Percentiles rank a stretch among this genome's conserved stretches.
phyloP scores from a whole-genome alignment of 23 red algal genomes.

The Chondrus crispus region DNA sequence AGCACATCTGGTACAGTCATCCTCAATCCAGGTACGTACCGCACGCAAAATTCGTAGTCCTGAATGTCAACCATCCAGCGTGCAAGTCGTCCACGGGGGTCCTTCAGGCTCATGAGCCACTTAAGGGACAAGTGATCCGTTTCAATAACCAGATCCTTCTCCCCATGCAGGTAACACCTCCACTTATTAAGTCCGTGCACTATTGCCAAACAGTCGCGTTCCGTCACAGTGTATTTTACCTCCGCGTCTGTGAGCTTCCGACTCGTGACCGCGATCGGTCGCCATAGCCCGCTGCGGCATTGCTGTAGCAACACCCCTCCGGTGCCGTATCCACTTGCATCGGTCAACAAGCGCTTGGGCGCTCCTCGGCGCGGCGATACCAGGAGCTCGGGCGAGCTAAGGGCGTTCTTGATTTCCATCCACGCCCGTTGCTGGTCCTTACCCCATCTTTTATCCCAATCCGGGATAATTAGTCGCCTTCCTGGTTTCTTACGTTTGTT shows the following conservation, averaged over 20 bases:
- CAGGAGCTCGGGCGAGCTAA: neutral
- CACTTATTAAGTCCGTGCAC: neutral
- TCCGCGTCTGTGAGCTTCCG: neutral
- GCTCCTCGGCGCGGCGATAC: neutral
- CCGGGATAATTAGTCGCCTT: neutral
- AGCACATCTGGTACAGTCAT: neutral
- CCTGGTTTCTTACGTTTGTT: neutral
- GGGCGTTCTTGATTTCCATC: neutral
- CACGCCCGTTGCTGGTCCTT: neutral
- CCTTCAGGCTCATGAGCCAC: neutral
- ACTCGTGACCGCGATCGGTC: neutral
- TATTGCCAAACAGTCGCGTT: neutral
- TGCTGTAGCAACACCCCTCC: neutral
- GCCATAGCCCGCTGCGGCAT: neutral
- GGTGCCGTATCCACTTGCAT: neutral
- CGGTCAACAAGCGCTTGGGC: neutral
- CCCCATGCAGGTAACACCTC: neutral
- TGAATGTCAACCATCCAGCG: neutral
- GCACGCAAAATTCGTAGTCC: neutral
- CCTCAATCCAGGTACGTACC: neutral
- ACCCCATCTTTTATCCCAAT: neutral
- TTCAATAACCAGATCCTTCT: neutral
- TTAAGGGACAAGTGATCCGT: neutral
- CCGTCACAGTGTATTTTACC: neutral
- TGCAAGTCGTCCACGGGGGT: neutral